Evolutionary conservation across 768 basidiomycete genomes (phyloP), one percentile per base, ranked within the genome.

Genomic region (Phlebiopsis flavidoalba): DNA sequence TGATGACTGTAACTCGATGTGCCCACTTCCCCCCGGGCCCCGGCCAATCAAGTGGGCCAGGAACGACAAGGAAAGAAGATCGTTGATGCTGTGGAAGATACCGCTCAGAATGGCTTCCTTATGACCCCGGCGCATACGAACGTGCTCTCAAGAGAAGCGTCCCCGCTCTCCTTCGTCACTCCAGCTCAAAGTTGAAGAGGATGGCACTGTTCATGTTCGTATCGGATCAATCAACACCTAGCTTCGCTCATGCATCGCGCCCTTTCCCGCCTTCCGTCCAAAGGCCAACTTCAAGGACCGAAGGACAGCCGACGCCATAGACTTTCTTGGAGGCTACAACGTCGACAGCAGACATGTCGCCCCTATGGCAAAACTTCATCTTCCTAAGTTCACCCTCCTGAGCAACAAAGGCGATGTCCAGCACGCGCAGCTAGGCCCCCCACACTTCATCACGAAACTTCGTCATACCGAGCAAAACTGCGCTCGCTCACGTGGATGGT

Each of bases 401-500:
- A 93, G 91, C 66, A 98, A 98, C 74, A 87, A 82, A 60, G 68
- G 71, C 1, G 94, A 96, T 69, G 75, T 77, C 10, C 76, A 87
- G 66, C 88, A 91, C 63, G 67, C 66, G 0, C 94, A 95, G 66
- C 26, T n/a, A n/a, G n/a, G n/a, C n/a, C 95, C 95, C 0, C 87
- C 88, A 1, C 83, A 83, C 66, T 97, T 96, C 78, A 82, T 80
- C 67, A 76, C 87, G 11, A 75, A 80, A 17, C 80, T 98, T 31
- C 84, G 95, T 45, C 82, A n/a, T n/a, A n/a, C 77, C 33, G 95
- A 98, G 67, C 95, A 98, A n/a, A n/a, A 69, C 78, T 92, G 21
- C 91, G 95, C 31, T 97, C 95, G 3, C 75, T 97, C 57, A 84
- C 84, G 55, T 98, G 95, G 95, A 97, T 97, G 95, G 74, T 96